A percentile compares a stretch with the other conserved stretches of the same genome.
Evolutionary conservation across 2,329 filamentous ascomycete genomes (phyloP).

Genomic region (Fusarium haematococcum): DNA sequence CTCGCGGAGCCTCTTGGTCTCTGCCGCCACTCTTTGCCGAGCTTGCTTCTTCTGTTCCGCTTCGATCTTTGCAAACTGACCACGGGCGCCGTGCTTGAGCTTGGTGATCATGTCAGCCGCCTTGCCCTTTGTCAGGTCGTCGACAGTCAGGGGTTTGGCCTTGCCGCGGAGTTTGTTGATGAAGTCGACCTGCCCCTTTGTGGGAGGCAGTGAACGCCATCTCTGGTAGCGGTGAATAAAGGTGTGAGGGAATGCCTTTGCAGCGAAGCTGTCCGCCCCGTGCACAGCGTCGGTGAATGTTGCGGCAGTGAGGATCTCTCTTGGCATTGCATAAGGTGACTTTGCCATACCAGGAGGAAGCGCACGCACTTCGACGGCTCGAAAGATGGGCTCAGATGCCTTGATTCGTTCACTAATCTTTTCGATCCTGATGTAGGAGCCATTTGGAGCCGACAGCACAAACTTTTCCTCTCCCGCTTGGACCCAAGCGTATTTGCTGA

Average conservation of each 20-base stretch:
- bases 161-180: slow-evolving; percentile 73
- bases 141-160: slow-evolving; percentile 62
- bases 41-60: slow-evolving; percentile 63
- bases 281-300: slow-evolving; percentile 82
- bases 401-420: slow-evolving; percentile 44
- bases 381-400: slow-evolving; percentile 50
- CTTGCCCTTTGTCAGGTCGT: slow-evolving; percentile 79
- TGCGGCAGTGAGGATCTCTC: slow-evolving; percentile 72
- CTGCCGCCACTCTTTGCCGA: slow-evolving; percentile 50
- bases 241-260: slow-evolving; percentile 71
- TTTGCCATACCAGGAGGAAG: slow-evolving; percentile 59
- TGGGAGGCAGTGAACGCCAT: slow-evolving; percentile 79
- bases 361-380: slow-evolving; percentile 61
- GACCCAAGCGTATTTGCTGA: slow-evolving; percentile 87
- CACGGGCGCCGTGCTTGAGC: slow-evolving; percentile 83
- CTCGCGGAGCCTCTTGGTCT: slow-evolving; percentile 60
- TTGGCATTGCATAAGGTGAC: slow-evolving; percentile 75
- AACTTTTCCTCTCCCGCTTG: slow-evolving; percentile 77
- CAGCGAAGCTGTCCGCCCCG: slow-evolving; percentile 85
- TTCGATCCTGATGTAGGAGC: slow-evolving; percentile 70
- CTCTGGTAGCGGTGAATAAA: slow-evolving; percentile 74
- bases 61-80: slow-evolving; percentile 66
- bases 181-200: slow-evolving; percentile 73
- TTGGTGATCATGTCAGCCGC: slow-evolving; percentile 95
- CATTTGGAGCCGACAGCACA: slow-evolving; percentile 74